phyloP scores from a whole-genome alignment of 331 rosid species.

The Cucumis variabilis region DNA sequence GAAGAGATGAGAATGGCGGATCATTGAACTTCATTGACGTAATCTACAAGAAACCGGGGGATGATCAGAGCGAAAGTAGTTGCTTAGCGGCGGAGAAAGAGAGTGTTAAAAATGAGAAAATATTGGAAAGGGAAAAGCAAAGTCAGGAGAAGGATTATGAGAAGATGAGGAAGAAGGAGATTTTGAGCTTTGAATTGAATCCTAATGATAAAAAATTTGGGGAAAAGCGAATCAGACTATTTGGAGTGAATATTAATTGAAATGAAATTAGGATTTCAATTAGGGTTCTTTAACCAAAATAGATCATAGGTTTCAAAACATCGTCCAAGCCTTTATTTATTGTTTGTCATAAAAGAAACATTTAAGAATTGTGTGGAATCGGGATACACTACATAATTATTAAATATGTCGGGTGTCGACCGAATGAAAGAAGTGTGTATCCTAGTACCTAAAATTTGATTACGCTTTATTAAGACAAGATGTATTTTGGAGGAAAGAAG shows the following conservation, averaged over 20 bases:
- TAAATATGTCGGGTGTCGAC: too few relatives aligned
- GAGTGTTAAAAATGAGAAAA: neutral
- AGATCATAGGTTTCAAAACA: too few relatives aligned
- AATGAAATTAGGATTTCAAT: neutral
- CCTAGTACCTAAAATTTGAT: too few relatives aligned
- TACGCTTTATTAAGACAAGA: too few relatives aligned
- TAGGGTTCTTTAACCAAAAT: neutral
- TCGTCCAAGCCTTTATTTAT: too few relatives aligned
- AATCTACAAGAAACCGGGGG: constrained; percentile 34
- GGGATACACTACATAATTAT: too few relatives aligned
- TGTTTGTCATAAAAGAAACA: too few relatives aligned
- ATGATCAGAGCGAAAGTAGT: constrained; percentile 28
- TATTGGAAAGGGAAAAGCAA: neutral
- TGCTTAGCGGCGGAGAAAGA: constrained; percentile 34
- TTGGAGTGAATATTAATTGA: constrained; percentile 66
- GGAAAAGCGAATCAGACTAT: constrained; percentile 63
- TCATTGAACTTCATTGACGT: constrained; percentile 67
- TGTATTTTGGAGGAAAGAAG: too few relatives aligned
- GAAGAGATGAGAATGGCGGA: constrained; percentile 28
- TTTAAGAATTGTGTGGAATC: too few relatives aligned
- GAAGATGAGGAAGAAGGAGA: constrained; percentile 27
- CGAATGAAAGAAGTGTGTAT: too few relatives aligned
- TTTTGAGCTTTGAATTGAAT: neutral
- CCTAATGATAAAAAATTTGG: constrained; percentile 13
- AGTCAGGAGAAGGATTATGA: constrained; percentile 2